phyloP scores from a whole-genome alignment of 305 asterid species.

The Fraxinus xanthoxyloides region DNA sequence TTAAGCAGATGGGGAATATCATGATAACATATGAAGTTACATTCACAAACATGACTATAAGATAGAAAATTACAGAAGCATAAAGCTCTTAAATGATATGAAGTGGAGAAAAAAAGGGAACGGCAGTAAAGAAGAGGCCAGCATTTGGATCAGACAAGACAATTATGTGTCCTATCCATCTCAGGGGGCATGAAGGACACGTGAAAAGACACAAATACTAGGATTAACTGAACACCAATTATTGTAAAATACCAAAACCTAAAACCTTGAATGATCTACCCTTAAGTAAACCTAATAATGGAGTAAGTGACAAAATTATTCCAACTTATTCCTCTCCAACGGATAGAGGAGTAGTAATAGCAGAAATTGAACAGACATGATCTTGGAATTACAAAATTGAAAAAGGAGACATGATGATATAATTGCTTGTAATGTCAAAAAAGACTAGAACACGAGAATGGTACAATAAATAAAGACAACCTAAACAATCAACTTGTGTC shows the following conservation, averaged over 20 bases:
- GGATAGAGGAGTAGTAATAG: neutral
- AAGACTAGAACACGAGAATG: neutral
- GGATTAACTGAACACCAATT: neutral
- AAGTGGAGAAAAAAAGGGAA: neutral
- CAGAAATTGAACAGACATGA: neutral
- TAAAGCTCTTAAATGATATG: neutral
- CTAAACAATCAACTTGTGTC: neutral
- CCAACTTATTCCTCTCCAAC: neutral
- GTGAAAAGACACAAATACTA: neutral
- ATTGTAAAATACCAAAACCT: neutral
- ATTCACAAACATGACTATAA: neutral
- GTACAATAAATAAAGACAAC: neutral
- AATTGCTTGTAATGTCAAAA: neutral
- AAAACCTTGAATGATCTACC: neutral
- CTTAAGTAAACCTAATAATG: neutral
- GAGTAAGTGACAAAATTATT: neutral
- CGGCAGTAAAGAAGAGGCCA: neutral
- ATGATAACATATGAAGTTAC: neutral
- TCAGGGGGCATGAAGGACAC: neutral
- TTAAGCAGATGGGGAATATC: neutral
- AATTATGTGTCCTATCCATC: neutral
- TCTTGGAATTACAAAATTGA: neutral
- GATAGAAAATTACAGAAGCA: neutral
- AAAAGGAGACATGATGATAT: neutral
- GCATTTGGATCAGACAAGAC: neutral